Evolutionary conservation across 768 basidiomycete species (phyloP).

Genomic region (Galerina sulciceps): DNA sequence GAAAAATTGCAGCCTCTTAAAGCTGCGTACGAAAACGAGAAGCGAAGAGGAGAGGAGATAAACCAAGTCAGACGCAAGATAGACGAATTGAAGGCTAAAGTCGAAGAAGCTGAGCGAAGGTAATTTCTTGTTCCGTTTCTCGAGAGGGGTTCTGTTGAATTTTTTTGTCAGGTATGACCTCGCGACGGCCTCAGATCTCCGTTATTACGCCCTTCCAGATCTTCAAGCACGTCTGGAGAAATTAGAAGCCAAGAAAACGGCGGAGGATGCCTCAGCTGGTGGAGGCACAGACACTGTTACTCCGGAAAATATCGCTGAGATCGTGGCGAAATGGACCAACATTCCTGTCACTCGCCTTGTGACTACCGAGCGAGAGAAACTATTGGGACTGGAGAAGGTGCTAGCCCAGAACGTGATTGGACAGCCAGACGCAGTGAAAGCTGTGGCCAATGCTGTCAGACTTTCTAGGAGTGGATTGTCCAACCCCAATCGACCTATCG

Average conservation of each 20-base stretch:
- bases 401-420: constrained; percentile 82
- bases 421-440: constrained; percentile 88
- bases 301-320: constrained; percentile 90
- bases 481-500: constrained; percentile 85
- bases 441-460: constrained; percentile 93
- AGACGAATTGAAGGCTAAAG: constrained; percentile 90
- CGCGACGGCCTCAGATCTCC: constrained; percentile 82
- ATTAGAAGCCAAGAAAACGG: constrained; percentile 67
- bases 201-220: constrained; percentile 92
- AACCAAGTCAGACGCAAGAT: constrained; percentile 77
- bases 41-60: constrained; percentile 80
- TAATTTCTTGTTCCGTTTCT: constrained; percentile 40
- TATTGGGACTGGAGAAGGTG: constrained; percentile 85
- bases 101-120: constrained; percentile 90
- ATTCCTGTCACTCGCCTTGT: constrained; percentile 88
- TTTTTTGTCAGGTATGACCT: constrained; percentile 64
- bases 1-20: constrained; percentile 84
- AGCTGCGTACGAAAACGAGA: constrained; percentile 87
- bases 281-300: constrained; percentile 73
- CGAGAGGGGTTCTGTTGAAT: no score
- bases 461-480: constrained; percentile 93
- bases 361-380: constrained; percentile 90
- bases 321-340: constrained; percentile 91
- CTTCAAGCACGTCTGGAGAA: constrained; percentile 54
- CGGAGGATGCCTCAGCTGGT: constrained; percentile 64